These are phyloP conservation scores for Zymoseptoria pseudotritici DNA, from an alignment of 2,329 filamentous ascomycete species.

Conservation along the genomic window DNA sequence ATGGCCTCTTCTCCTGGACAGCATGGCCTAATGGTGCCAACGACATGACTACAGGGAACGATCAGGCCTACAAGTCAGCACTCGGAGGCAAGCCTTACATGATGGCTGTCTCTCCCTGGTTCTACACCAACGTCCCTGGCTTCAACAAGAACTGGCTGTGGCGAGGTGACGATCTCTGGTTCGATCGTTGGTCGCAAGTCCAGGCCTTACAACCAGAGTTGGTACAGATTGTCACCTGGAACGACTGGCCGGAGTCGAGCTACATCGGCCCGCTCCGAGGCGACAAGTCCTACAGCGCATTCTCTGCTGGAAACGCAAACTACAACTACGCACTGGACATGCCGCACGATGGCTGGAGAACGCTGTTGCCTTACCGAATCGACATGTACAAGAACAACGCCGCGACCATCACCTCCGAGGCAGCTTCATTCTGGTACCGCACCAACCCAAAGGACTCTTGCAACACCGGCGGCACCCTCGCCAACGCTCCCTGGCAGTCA, in stretches of 20 bases:
- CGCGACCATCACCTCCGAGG: slow-evolving; percentile 20
- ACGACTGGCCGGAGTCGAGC: slow-evolving; percentile 51
- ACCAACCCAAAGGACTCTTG: slow-evolving; percentile 32
- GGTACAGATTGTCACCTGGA: slow-evolving; percentile 52
- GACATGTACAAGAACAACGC: slow-evolving; percentile 42
- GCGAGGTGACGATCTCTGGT: slow-evolving; percentile 55
- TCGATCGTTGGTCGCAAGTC: slow-evolving; percentile 50
- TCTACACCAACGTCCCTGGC: slow-evolving; percentile 49
- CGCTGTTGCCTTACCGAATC: slow-evolving; percentile 45
- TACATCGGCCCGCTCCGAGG: slow-evolving; percentile 37
- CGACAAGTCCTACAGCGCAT: slow-evolving; percentile 6
- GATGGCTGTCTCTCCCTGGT: slow-evolving; percentile 44
- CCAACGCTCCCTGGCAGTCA: slow-evolving; percentile 12
- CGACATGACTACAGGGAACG: slow-evolving; percentile 42
- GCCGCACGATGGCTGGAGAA: slow-evolving; percentile 46
- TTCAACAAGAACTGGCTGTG: slow-evolving; percentile 58
- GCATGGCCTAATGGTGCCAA: slow-evolving; percentile 45
- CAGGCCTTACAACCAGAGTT: slow-evolving; percentile 45
- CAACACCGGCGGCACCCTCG: slow-evolving; percentile 31
- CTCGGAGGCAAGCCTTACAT: slow-evolving; percentile 43
- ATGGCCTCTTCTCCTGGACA: slow-evolving; percentile 44
- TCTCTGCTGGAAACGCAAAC: slow-evolving; percentile 33
- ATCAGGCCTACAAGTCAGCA: slow-evolving; percentile 33
- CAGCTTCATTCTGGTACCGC: slow-evolving; percentile 40
- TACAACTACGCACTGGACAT: slow-evolving; percentile 42